Evolutionary conservation across 2,329 filamentous ascomycete genomes (phyloP), one percentile per base, ranked within the genome.

Genomic region (Domatiomyces catenatus): DNA sequence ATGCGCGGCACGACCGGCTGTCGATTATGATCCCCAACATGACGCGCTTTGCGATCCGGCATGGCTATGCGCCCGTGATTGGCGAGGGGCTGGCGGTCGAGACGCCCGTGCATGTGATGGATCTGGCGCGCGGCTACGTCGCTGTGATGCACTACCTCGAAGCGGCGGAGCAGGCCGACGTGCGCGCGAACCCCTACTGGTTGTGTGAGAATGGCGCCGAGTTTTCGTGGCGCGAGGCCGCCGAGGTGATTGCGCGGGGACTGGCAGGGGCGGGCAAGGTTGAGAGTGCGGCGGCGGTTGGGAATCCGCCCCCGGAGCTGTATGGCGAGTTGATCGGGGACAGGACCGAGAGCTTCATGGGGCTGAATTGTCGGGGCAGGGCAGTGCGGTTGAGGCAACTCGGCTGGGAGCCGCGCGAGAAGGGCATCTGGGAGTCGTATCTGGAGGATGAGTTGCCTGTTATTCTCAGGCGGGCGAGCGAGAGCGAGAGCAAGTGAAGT

Each of bases 1-100:
- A 67, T 53, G 58, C 59, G 1, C 53, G 53, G 10, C 63, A 71
- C 54, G 58, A 59, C 2, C 63, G 71, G 0, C 61, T 74, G 4
- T 66, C 70, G 0, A 74, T 74, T 48, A 70, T 72, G 54, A 58
- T 74, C 24, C 71, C 72, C 2, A 71, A 65, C 3, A 61, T 75
- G 48, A 66, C 67, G 3, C 66, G 71, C 10, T 75, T 70, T 54
- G 70, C 71, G 0, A 54, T 74, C 45, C 73, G 73, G 57, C 67
- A 73, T 54, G 70, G 70, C 12, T 73, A 65, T 50, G 65, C 68
- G 0, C 69, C 68, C 1, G 63, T 72, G 49, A 62, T 72, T 1
- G 72, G 72, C 1, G 62, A 65, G 8, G 73, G 72, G 1, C 54
- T 65, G 6, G 54, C 65, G 0, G 64, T 74, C 7, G 64, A 66